These are phyloP conservation scores for Podaxis sp. DNA, from an alignment of 768 basidiomycete species.

Conservation along the genomic window DNA sequence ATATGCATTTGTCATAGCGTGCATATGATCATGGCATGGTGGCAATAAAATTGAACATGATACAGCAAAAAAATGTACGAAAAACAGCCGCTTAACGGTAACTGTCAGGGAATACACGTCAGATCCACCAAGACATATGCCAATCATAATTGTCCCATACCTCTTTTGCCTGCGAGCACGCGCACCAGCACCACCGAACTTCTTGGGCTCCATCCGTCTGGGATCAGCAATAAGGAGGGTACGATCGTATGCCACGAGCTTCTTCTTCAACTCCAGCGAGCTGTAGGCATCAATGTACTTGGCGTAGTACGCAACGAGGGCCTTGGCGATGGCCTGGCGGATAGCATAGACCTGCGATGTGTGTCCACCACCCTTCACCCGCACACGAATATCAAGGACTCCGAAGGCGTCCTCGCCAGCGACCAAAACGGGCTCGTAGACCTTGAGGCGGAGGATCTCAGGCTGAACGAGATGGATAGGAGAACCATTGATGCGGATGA, in stretches of 20 bases:
- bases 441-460: constrained; percentile 94
- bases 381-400: constrained; percentile 92
- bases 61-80: constrained; percentile 38
- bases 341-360: constrained; percentile 98
- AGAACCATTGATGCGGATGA: constrained; percentile 95
- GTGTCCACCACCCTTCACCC: constrained; percentile 99
- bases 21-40: constrained; percentile 29
- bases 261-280: constrained; percentile 98
- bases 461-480: constrained; percentile 96
- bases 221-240: constrained; percentile 90
- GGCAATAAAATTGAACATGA: constrained; percentile 44
- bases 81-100: constrained; percentile 62
- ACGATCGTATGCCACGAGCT: constrained; percentile 92
- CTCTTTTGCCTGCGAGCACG: constrained; percentile 98
- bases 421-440: constrained; percentile 96
- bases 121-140: constrained; percentile 12
- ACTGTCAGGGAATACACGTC: constrained; percentile 38
- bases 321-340: constrained; percentile 98
- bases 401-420: constrained; percentile 87
- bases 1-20: constrained; percentile 18
- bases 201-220: constrained; percentile 98
- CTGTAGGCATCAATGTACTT: constrained; percentile 98
- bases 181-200: constrained; percentile 98
- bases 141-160: constrained; percentile 39
- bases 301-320: constrained; percentile 95